Evolutionary conservation across 805 yeast genomes (phyloP), one percentile per base, ranked within the genome.

Genomic region (Millerago galiae): DNA sequence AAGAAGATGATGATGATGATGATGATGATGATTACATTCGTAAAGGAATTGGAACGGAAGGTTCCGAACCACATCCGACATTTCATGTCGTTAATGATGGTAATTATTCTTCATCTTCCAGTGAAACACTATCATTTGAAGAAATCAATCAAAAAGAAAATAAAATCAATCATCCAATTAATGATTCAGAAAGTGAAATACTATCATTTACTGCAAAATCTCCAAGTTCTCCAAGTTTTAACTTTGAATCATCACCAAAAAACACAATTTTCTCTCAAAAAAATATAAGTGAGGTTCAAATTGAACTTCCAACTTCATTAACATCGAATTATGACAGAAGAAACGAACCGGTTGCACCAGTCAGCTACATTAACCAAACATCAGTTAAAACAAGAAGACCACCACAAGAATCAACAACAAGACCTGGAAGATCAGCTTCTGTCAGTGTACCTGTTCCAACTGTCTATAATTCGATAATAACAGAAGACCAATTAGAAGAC

Each of bases 401-500:
- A 12, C 72, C 72, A 3, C 71, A 56, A 34, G 47, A 47, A n/a
- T 47, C 50, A 13, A 43, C 53, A 9, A 59, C 67, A 2, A 56
- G 73, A 41, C 60, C 55, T 14, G 60, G 64, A 5, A 52, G 73
- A 42, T 60, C 68, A 0, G 50, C 68, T 10, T 68, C 74, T 0
- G 30, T 52, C 8, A 46, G 53, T 14, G 48, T 49, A 2, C 43
- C 49, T n/a, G 21, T 36, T 9, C 38, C 41, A 7, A 46, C 40
- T 18, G 46, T 37, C 13, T 52, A 50, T 29, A 51, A 48, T 31
- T 41, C 54, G 12, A 45, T 51, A 31, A 37, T 37, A 3, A 37
- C 24, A 16, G 40, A 37, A 31, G 35, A 49, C 34, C 52, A 45
- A 29, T 25, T 30, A 10, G 42, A 38, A 27, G 45, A 34, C 9